Base-by-base conservation (phyloP, 495 filamentous ascomycete species). In the Chaetomium fimeti region DNA sequence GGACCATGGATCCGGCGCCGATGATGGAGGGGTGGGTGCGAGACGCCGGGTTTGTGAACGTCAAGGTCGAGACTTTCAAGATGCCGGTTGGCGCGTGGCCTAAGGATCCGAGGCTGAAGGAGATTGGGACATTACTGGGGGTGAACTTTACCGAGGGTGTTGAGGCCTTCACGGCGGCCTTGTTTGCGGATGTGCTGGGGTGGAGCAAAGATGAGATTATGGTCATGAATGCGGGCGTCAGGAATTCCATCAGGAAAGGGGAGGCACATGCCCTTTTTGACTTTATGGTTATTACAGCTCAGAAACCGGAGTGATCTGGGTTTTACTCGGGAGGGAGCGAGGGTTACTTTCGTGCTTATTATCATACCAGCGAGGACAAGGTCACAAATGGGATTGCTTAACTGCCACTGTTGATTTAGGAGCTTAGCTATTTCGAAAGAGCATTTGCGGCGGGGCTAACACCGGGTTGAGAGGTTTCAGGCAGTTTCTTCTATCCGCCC, bases 1-100 rank as follows among this genome's bases (percentile, higher is more conserved):
- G 65, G 24, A 70, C 62, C n/a, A 51, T 68, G 52, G 59, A 43
- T 60, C 68, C 57, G 49, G 64, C 63, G 36, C 66, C 68, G 53
- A 32, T 8, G 27, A 65, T 68, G 61, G 68, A 75, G 45, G 28
- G 47, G 15, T 72, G 71, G 68, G 65, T 70, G 5, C 43, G 73
- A 48, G 67, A 72, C 18, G 72, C 76, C 5, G 78, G 78, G 0
- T 81, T 82, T 58, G 51, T 66, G 38, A 77, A 75, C 9, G 63
- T 79, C 29, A 71, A 62, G 40, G 71, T 76, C 28, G 68, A 76
- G 61, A 68, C 58, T 27, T 71, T 70, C 61, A 67, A 64, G 61
- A 47, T 77, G 22, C 79, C 80, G 0, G 77, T 79, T 8, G 79
- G 76, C 51, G 66, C 69, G 5, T 83, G 81, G 80, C 72, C 81